Percentiles rank a stretch among this genome's conserved stretches.
Evolutionary conservation across 345 rosid genomes (phyloP).

Genomic region (Eucalyptus sideroxylon): DNA sequence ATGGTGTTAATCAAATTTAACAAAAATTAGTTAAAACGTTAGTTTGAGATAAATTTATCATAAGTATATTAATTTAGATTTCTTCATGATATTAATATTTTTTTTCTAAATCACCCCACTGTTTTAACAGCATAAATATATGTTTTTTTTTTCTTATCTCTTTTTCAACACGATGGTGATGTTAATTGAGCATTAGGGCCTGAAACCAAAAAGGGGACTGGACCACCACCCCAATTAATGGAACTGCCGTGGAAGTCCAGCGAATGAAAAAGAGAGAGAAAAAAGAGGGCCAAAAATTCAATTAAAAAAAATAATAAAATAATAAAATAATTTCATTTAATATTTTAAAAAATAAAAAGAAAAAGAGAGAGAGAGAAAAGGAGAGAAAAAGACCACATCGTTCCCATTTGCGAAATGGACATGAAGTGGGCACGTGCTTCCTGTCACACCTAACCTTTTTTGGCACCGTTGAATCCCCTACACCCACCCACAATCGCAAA

Average conservation of each 20-base stretch:
- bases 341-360: background rate
- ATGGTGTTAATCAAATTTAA: no score
- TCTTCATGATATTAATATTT: background rate
- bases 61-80: no score
- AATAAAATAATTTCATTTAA: background rate
- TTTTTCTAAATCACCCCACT: background rate
- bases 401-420: background rate
- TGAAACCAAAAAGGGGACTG: background rate
- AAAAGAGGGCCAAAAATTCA: background rate
- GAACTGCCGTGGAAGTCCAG: background rate
- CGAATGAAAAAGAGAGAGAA: background rate
- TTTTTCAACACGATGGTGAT: background rate
- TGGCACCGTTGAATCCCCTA: background rate
- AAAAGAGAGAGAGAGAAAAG: background rate
- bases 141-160: background rate
- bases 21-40: no score
- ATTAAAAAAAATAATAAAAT: background rate
- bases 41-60: no score
- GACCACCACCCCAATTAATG: background rate
- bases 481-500: background rate
- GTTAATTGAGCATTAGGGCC: background rate
- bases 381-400: background rate
- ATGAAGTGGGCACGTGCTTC: background rate
- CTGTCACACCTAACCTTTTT: background rate
- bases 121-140: background rate